phyloP scores from a whole-genome alignment of 768 basidiomycete genomes.

The Lentinula lateritia region DNA sequence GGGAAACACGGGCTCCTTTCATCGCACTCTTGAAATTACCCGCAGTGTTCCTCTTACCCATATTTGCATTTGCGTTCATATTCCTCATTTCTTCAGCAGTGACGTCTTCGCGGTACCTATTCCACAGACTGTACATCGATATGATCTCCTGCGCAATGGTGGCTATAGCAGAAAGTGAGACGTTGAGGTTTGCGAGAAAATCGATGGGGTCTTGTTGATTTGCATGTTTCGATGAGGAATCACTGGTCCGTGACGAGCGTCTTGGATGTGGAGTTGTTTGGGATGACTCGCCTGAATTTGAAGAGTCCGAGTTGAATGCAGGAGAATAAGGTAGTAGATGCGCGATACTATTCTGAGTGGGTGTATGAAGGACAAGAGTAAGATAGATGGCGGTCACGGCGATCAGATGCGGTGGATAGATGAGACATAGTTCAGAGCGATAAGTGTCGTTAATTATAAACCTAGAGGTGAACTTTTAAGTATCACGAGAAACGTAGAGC shows the following conservation, averaged over 20 bases:
- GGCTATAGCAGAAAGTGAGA: slow-evolving; percentile 76
- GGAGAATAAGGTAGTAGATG: slow-evolving; percentile 29
- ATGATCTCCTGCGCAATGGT: slow-evolving; percentile 90
- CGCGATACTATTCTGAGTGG: slow-evolving; percentile 40
- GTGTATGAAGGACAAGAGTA: slow-evolving; percentile 68
- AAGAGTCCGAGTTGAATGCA: slow-evolving; percentile 10
- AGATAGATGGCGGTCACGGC: slow-evolving; percentile 91
- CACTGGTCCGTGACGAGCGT: slow-evolving; percentile 49
- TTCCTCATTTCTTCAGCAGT: slow-evolving; percentile 23
- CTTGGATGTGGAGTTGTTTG: slow-evolving; percentile 33
- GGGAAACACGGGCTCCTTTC: background rate
- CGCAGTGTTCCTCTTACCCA: background rate
- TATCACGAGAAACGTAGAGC: background rate
- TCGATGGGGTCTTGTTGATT: slow-evolving; percentile 59
- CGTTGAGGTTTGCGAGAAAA: slow-evolving; percentile 83
- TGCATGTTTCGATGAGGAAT: slow-evolving; percentile 17
- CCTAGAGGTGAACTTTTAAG: slow-evolving; percentile 36
- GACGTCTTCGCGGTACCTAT: slow-evolving; percentile 67
- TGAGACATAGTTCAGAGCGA: slow-evolving; percentile 86
- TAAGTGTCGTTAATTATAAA: slow-evolving; percentile 97
- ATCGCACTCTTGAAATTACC: background rate
- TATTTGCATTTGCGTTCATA: background rate
- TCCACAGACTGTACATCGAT: slow-evolving; percentile 86
- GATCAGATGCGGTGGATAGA: slow-evolving; percentile 93
- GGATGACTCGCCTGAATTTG: slow-evolving; percentile 11